These are phyloP conservation scores for Scortechinia acanthostroma DNA, from an alignment of 2,329 filamentous ascomycete genomes.

Conservation along the genomic window DNA sequence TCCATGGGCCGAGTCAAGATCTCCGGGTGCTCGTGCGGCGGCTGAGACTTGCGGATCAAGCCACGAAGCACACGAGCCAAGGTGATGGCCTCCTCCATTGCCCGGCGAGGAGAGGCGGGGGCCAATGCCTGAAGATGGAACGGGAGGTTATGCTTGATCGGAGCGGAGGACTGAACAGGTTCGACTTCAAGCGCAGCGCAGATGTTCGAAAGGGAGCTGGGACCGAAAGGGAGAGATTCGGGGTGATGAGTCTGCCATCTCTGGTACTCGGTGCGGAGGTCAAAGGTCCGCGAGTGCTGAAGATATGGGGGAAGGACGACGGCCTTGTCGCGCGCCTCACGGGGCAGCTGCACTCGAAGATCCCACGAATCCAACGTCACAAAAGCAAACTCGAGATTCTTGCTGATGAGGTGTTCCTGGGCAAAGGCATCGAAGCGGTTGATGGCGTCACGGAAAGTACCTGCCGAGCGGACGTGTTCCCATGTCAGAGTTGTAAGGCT, in stretches of 20 bases:
- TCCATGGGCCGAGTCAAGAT: slow-evolving; percentile 94
- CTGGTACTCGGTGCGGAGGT: slow-evolving; percentile 94
- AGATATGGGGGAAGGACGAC: slow-evolving; percentile 94
- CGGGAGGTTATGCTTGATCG: slow-evolving; percentile 96
- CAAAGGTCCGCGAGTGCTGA: slow-evolving; percentile 95
- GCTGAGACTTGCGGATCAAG: slow-evolving; percentile 91
- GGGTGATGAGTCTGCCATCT: slow-evolving; percentile 98
- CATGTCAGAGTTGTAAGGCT: slow-evolving; percentile 96
- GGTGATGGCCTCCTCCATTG: slow-evolving; percentile 95
- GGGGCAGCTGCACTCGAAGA: slow-evolving; percentile 90
- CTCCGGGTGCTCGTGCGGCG: slow-evolving; percentile 85
- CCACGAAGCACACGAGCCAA: slow-evolving; percentile 86
- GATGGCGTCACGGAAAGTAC: slow-evolving; percentile 93
- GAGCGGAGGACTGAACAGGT: slow-evolving; percentile 91
- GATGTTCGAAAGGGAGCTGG: slow-evolving; percentile 92
- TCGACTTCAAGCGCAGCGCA: slow-evolving; percentile 97
- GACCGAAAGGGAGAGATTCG: slow-evolving; percentile 91
- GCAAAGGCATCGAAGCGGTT: slow-evolving; percentile 91
- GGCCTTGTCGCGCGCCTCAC: slow-evolving; percentile 95
- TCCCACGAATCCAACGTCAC: slow-evolving; percentile 98
- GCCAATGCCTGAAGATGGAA: slow-evolving; percentile 96
- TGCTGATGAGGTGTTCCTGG: slow-evolving; percentile 79
- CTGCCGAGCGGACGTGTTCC: slow-evolving; percentile 97
- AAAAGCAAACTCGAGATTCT: slow-evolving; percentile 95
- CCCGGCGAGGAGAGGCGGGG: slow-evolving; percentile 86